A percentile compares a stretch with the other conserved stretches of the same genome.
phyloP scores from a whole-genome alignment of 371 early-diverging fungal species.

The Apophysomyces elegans region DNA sequence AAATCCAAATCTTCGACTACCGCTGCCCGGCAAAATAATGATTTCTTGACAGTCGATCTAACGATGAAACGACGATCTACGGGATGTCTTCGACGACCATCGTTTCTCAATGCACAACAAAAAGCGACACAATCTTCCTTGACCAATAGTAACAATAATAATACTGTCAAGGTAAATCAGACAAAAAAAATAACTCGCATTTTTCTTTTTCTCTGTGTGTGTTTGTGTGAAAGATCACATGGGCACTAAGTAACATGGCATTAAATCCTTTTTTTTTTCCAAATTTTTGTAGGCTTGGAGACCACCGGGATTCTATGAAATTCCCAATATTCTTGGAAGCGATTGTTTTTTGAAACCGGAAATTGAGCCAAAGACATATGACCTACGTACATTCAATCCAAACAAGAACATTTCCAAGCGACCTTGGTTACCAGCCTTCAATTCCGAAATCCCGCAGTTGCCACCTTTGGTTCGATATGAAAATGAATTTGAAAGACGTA shows the following conservation, averaged over 20 bases:
- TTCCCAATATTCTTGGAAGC: constrained; percentile 50
- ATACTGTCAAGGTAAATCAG: constrained; percentile 19
- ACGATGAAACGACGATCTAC: constrained; percentile 53
- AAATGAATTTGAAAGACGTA: constrained; percentile 44
- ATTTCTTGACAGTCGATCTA: constrained; percentile 19
- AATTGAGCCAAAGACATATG: constrained; percentile 30
- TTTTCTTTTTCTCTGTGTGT: background rate
- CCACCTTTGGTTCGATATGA: constrained; percentile 44
- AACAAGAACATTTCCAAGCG: constrained; percentile 48
- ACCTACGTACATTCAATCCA: constrained; percentile 35
- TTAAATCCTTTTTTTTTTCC: constrained; percentile 11
- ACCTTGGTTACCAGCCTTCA: constrained; percentile 48
- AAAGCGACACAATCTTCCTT: constrained; percentile 25
- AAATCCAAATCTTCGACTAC: constrained; percentile 47
- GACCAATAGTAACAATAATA: constrained; percentile 7
- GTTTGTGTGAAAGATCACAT: background rate
- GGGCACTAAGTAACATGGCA: constrained; percentile 2
- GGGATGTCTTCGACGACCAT: constrained; percentile 47
- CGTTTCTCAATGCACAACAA: constrained; percentile 29
- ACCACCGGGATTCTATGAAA: constrained; percentile 50
- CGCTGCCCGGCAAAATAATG: constrained; percentile 25
- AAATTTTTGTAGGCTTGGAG: constrained; percentile 39
- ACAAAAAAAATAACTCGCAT: constrained; percentile 1
- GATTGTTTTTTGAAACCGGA: constrained; percentile 52
- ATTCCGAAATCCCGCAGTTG: constrained; percentile 45